A percentile compares a stretch with the other conserved stretches of the same genome.
Conservation (phyloP, 176 grass and related monocot genomes). For the Bothriochloa decipiens region DNA sequence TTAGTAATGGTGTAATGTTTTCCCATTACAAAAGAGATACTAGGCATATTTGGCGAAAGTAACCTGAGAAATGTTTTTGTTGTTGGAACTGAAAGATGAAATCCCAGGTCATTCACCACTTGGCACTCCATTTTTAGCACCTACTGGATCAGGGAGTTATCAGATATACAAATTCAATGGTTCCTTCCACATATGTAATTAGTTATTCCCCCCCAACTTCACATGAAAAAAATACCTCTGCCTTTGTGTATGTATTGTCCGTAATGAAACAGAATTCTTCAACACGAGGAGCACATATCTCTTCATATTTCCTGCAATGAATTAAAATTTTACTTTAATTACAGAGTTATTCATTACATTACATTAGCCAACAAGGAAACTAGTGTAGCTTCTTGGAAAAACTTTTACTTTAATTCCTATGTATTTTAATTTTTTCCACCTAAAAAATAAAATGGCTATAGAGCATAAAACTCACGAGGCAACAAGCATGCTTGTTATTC, state of each 20-base stretch:
- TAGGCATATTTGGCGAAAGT: neutral
- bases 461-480: slow-evolving; percentile 63
- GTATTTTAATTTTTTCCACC: neutral
- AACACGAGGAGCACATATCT: slow-evolving; percentile 74
- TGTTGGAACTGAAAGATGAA: slow-evolving; percentile 71
- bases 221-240: slow-evolving; percentile 56
- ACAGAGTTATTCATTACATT: neutral
- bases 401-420: neutral
- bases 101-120: slow-evolving; percentile 54
- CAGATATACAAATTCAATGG: neutral
- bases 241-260: slow-evolving; percentile 72
- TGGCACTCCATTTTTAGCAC: slow-evolving; percentile 78
- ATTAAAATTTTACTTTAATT: neutral
- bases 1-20: neutral
- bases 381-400: neutral
- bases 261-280: slow-evolving; percentile 88
- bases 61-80: slow-evolving; percentile 88
- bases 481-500: slow-evolving; percentile 79
- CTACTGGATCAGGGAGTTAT: slow-evolving; percentile 38
- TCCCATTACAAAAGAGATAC: neutral
- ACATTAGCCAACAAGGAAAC: neutral
- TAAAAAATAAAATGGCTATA: neutral
- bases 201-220: neutral
- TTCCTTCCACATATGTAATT: neutral
- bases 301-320: slow-evolving; percentile 75